Base-by-base conservation (phyloP, 2,329 filamentous ascomycete genomes). In the Plectosphaerella cucumerina region DNA sequence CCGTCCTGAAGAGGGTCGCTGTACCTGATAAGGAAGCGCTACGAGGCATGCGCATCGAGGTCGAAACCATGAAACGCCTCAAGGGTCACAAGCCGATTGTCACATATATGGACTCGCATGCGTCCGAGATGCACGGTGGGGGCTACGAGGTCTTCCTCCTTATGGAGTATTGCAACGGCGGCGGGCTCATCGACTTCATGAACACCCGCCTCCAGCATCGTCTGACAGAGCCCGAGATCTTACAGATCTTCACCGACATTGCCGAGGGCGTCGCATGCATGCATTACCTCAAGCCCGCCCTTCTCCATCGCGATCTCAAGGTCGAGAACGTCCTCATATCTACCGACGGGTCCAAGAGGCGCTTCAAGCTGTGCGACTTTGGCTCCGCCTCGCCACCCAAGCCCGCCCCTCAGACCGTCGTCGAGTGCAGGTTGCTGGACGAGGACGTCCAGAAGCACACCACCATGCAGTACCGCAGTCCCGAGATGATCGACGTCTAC, bases 31-130 rank as follows among this genome's bases (percentile, higher is more conserved):
- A 96, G 78, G 89, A 96, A 58, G 84, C 93, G 52, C 77, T 99
- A 72, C 89, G 90, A 56, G 92, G 89, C 70, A 97, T 99, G 94
- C 86, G 94, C 69, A 97, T 86, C 59, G 94, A 99, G 77, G 94
- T 99, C 60, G 94, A 99, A 75, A 99, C 94, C 14, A 99, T 99
- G 94, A 99, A 99, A 84, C 92, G 94, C 71, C 80, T 99, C 62
- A 96, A 96, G 77, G 94, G 94, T 51, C 94, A 97, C 78, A 85
- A 86, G 56, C 87, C 94, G 62, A 97, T 99, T 65, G 94, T 99
- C 62, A 97, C 88, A 53, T 99, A 99, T 72, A 92, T 97, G 68
- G 94, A 99, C 75, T 97, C 93, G 58, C 94, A 99, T 71, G 94
- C 94, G 35, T 97, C 91, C 15, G 92, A 97, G 71, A 76, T 97